phyloP scores from a whole-genome alignment of 345 rosid genomes.

The Erucastrum elatum region DNA sequence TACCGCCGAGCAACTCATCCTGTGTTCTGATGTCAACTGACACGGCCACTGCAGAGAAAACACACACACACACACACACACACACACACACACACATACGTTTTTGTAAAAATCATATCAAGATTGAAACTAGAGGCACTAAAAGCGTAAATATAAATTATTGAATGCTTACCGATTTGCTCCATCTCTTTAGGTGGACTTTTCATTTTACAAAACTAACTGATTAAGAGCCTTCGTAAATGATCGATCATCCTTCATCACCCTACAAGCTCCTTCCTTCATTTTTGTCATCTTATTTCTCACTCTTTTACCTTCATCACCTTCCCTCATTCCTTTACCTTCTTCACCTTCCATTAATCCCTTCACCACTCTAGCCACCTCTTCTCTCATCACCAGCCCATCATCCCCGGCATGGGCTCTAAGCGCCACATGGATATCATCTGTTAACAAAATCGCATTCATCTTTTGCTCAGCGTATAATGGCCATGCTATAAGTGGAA shows the following conservation, averaged over 20 bases:
- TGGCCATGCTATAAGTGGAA: constrained; percentile 90
- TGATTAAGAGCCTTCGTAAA: constrained; percentile 43
- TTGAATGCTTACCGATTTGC: constrained; percentile 18
- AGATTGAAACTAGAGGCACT: not conserved
- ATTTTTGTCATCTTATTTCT: constrained; percentile 58
- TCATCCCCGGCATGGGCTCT: constrained; percentile 41
- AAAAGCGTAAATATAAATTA: not conserved
- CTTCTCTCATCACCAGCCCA: constrained; percentile 51
- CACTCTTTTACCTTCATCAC: constrained; percentile 20
- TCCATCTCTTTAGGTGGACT: constrained; percentile 24
- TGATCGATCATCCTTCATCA: constrained; percentile 50
- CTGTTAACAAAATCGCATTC: constrained; percentile 62
- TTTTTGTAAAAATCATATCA: not conserved
- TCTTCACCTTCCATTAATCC: constrained; percentile 73
- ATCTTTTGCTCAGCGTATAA: constrained; percentile 84
- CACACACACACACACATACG: not conserved
- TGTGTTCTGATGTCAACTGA: not conserved
- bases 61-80: not conserved
- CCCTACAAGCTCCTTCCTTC: constrained; percentile 51
- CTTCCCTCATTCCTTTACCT: constrained; percentile 48
- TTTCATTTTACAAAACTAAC: constrained; percentile 57
- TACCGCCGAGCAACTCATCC: not conserved
- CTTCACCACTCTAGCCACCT: constrained; percentile 54
- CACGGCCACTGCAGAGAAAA: not conserved
- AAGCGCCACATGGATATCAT: constrained; percentile 54